These are phyloP conservation scores for Starmera caribaea DNA, from an alignment of 805 yeast genomes.

Conservation along the genomic window DNA sequence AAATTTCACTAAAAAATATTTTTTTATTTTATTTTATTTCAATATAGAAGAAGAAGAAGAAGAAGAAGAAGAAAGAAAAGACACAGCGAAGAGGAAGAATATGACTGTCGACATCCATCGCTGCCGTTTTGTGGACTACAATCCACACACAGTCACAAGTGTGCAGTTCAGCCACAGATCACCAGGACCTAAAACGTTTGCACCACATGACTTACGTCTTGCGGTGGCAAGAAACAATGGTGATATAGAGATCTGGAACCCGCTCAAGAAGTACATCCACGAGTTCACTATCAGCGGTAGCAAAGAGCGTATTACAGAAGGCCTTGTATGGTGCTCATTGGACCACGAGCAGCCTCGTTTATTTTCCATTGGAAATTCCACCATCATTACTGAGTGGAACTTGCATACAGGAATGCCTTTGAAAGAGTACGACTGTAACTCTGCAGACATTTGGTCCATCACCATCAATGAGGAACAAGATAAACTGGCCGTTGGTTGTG, in stretches of 20 bases:
- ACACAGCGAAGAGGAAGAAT: background rate
- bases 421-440: conserved; percentile 76
- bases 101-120: conserved; percentile 45
- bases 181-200: conserved; percentile 23
- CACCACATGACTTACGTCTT: conserved; percentile 53
- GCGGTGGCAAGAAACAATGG: conserved; percentile 95
- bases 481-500: conserved; percentile 84
- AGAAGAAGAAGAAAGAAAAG: background rate
- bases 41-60: background rate
- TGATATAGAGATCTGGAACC: conserved; percentile 93
- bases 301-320: conserved; percentile 78
- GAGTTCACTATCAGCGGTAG: conserved; percentile 73
- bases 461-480: conserved; percentile 52
- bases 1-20: background rate
- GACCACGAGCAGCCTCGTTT: conserved; percentile 52
- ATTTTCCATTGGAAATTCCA: conserved; percentile 92
- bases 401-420: conserved; percentile 61
- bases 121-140: conserved; percentile 83
- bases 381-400: conserved; percentile 89
- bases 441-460: conserved; percentile 90
- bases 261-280: conserved; percentile 70
- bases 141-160: conserved; percentile 78
- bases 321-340: conserved; percentile 64
- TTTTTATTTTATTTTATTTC: conserved; percentile 1
- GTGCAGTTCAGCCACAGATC: conserved; percentile 66